Evolutionary conservation across 1,139 yeast genomes (phyloP), one percentile per base, ranked within the genome.

Genomic region (Diutina scorzettiae): DNA sequence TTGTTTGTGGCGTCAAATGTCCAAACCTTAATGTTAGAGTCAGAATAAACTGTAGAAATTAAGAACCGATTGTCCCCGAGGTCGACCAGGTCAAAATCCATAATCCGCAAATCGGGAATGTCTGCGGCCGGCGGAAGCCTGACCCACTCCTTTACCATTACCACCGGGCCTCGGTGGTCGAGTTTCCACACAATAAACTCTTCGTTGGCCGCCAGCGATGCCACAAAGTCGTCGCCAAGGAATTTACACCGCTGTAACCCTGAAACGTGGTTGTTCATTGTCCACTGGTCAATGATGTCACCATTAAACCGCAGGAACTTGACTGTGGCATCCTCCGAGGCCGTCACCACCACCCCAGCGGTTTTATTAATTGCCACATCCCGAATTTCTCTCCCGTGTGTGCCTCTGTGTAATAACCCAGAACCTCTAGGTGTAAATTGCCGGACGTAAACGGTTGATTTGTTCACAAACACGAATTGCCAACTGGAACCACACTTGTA

Each of bases 351-450:
- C 18, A 73, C 49, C 34, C 59, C 64, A n/a, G 77, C 62, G 7
- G 8, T 12, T 7, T 6, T 8, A n/a, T 14, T 7, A 23, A 9
- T 21, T 0, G 80, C 63, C n/a, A 81, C 63, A 48, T 74, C 81
- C 53, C 94, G 66, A 12, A 82, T 75, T 57, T 91, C 98, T 49
- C 97, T 71, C 0, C 98, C 98, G 58, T 91, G 97, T 0, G 87
- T 71, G 0, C 96, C 96, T 9, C 66, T 60, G 41, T 57, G 53
- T 2, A 68, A 50, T 8, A 66, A 46, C 0, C 71, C 71, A 1
- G 23, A 4, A 17, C 5, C 4, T 5, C 11, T n/a, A 2, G 16
- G 39, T 3, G 8, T 9, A n/a, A 37, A 37, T 11, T n/a, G 14
- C n/a, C 33, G 28, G 9, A 16, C 16, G 16, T n/a, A 40, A 1